phyloP scores from a whole-genome alignment of 257 asterid genomes.

The Rauvolfia tetraphylla region DNA sequence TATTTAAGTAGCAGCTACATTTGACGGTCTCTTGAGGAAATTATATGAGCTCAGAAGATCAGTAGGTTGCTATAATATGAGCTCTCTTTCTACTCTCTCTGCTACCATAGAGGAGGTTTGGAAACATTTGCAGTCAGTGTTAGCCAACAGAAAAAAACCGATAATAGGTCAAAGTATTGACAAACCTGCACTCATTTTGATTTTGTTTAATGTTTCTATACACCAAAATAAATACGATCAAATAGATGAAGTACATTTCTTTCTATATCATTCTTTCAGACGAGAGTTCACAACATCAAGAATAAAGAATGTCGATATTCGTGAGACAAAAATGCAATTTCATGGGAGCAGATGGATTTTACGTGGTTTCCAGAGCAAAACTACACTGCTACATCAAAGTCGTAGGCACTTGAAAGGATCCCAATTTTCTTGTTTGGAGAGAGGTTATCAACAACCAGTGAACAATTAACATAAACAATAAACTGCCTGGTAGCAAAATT shows the following conservation, averaged over 20 bases:
- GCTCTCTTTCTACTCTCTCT: too few relatives aligned
- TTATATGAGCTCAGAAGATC: too few relatives aligned
- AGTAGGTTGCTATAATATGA: too few relatives aligned
- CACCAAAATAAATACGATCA: too few relatives aligned
- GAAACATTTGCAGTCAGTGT: too few relatives aligned
- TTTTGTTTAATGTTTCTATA: neutral
- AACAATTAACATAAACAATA: slow-evolving; percentile 24
- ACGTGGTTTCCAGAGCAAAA: neutral
- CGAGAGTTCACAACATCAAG: neutral
- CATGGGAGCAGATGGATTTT: neutral
- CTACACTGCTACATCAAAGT: slow-evolving; percentile 17
- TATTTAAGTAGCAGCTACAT: too few relatives aligned
- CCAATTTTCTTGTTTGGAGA: slow-evolving; percentile 25
- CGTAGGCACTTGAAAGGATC: slow-evolving; percentile 28
- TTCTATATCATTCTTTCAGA: neutral
- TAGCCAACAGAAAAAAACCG: too few relatives aligned
- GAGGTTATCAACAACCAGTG: slow-evolving; percentile 39
- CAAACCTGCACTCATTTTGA: neutral
- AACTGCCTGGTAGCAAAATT: slow-evolving; percentile 1
- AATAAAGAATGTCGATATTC: neutral
- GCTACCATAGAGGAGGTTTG: too few relatives aligned
- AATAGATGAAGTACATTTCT: neutral
- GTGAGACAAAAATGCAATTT: neutral
- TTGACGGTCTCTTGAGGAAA: too few relatives aligned
- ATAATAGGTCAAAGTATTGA: neutral